Conservation (phyloP, 345 rosid species). For the Boechera stricta region DNA sequence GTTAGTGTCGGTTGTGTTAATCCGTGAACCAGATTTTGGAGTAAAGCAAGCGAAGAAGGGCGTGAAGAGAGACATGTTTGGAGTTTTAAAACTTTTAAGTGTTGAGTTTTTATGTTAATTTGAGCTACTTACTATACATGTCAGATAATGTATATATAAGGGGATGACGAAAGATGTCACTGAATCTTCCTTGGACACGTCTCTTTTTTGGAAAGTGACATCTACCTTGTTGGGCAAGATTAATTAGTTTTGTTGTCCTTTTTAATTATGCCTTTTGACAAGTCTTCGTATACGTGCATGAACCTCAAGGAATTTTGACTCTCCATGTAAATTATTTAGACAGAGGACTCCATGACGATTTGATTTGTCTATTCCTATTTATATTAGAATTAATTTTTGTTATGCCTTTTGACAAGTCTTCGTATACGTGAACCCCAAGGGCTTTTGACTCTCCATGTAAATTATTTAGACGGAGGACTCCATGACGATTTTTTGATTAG, state of each 20-base stretch:
- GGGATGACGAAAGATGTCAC: background rate
- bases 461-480: no score
- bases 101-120: background rate
- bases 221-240: background rate
- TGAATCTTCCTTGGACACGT: background rate
- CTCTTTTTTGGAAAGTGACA: background rate
- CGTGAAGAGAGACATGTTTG: constrained; percentile 7
- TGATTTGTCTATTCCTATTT: no score
- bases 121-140: background rate
- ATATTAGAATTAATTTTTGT: no score
- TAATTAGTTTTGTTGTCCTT: background rate
- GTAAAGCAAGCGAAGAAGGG: background rate
- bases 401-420: no score
- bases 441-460: no score
- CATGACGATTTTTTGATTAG: no score
- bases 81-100: background rate
- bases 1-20: background rate
- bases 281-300: no score
- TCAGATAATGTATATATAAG: background rate
- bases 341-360: no score
- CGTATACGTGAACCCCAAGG: no score
- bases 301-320: no score
- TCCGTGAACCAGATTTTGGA: background rate
- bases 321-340: no score
- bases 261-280: no score